phyloP scores from a whole-genome alignment of 2,329 filamentous ascomycete genomes.

The Albophoma yamanashiensis region DNA sequence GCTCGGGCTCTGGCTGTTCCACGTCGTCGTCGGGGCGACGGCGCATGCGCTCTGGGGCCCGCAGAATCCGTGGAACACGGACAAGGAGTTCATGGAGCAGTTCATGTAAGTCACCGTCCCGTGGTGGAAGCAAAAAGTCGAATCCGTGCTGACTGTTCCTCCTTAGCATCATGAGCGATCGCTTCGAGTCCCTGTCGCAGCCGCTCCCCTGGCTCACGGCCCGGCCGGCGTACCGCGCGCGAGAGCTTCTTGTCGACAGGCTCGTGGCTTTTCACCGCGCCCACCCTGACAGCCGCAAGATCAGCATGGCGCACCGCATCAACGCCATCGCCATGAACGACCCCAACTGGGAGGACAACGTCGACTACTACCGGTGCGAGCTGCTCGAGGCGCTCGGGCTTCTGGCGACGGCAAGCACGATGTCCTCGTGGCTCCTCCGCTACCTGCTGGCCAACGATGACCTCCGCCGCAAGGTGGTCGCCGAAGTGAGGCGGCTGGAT shows the following conservation, averaged over 20 bases:
- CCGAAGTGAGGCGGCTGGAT: slow-evolving; percentile 11
- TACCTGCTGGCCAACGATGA: slow-evolving; percentile 12
- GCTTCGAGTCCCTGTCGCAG: slow-evolving; percentile 16
- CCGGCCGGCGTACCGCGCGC: slow-evolving; percentile 13
- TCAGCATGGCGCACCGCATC: slow-evolving; percentile 16
- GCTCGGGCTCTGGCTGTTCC: slow-evolving; percentile 17
- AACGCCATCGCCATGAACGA: slow-evolving; percentile 18
- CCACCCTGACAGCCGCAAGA: slow-evolving; percentile 12
- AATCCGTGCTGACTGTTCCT: no score
- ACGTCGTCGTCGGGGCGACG: slow-evolving; percentile 17
- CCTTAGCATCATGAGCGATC: slow-evolving; percentile 13
- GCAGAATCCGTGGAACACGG: slow-evolving; percentile 18
- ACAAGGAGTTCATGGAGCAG: slow-evolving; percentile 16
- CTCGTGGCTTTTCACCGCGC: slow-evolving; percentile 14
- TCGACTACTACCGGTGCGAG: slow-evolving; percentile 20
- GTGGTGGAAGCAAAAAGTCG: no score
- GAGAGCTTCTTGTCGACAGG: slow-evolving; percentile 12
- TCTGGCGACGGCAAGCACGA: slow-evolving; percentile 18
- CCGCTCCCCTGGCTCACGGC: slow-evolving; percentile 16
- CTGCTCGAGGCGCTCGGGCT: slow-evolving; percentile 20
- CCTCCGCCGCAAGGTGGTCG: slow-evolving; percentile 10
- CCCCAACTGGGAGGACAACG: slow-evolving; percentile 17
- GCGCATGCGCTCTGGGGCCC: slow-evolving; percentile 19
- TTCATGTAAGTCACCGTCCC: slow-evolving; percentile 9
- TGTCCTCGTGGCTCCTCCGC: slow-evolving; percentile 18